Percentiles rank a stretch among this genome's conserved stretches.
Conservation (phyloP, 2,329 filamentous ascomycete species). For the Lachnellula occidentalis region DNA sequence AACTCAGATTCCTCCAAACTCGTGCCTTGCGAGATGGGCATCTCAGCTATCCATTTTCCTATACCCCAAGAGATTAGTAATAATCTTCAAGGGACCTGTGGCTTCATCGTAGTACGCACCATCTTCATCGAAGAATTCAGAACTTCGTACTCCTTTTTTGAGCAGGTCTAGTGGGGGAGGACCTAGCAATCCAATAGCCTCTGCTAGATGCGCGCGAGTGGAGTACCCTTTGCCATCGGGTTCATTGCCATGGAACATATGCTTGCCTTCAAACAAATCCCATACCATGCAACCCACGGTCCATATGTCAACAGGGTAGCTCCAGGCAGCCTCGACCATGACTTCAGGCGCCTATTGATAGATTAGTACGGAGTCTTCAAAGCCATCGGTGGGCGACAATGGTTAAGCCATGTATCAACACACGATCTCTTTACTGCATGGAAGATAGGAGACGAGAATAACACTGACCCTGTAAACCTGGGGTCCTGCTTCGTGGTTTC, state of each 20-base stretch:
- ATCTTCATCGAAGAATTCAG: conserved; percentile 9
- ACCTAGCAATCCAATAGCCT: conserved; percentile 13
- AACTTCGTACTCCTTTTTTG: conserved; percentile 1
- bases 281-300: conserved; percentile 25
- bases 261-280: conserved; percentile 42
- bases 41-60: conserved; percentile 3
- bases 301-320: no score
- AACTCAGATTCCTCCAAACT: conserved; percentile 4
- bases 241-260: conserved; percentile 35
- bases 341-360: no score
- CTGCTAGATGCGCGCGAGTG: conserved; percentile 12
- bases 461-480: conserved; percentile 34
- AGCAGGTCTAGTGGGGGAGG: conserved; percentile 11
- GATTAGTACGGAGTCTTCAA: no score
- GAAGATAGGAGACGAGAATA: neutral
- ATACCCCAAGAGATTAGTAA: neutral
- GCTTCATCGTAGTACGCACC: conserved; percentile 1
- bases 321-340: no score
- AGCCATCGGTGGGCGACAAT: no score
- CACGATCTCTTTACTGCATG: conserved; percentile 33
- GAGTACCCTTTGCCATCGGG: conserved; percentile 3
- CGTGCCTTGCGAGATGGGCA: conserved; percentile 1
- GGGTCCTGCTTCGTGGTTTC: conserved; percentile 35
- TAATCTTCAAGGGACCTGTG: neutral
- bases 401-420: conserved; percentile 41